These are phyloP conservation scores for Lactarius akahatsu DNA, from an alignment of 768 basidiomycete genomes.

Conservation along the genomic window DNA sequence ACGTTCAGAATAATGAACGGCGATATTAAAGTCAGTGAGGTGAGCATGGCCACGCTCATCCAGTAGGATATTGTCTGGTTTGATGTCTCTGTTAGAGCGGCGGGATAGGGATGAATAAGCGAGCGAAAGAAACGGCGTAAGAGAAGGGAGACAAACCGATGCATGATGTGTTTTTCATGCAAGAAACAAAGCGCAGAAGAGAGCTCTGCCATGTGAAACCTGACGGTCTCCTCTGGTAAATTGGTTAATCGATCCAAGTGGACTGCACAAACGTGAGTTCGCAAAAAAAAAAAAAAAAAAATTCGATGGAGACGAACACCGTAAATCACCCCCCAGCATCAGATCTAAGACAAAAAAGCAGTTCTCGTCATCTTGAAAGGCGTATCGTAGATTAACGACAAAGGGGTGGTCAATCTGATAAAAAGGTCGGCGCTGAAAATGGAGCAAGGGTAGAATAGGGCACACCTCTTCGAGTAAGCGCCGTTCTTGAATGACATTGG, in stretches of 20 bases:
- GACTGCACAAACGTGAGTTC: conserved; percentile 47
- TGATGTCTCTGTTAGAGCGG: conserved; percentile 68
- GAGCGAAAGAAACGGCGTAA: conserved; percentile 37
- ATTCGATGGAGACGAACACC: conserved; percentile 57
- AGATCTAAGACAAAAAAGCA: conserved; percentile 98
- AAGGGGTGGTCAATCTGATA: conserved; percentile 90
- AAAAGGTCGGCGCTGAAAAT: conserved; percentile 31
- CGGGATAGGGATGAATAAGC: background rate
- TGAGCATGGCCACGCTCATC: conserved; percentile 96
- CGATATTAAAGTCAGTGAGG: conserved; percentile 97
- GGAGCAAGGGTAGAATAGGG: conserved; percentile 8
- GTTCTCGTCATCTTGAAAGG: conserved; percentile 97
- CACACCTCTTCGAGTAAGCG: conserved; percentile 90
- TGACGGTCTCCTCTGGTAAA: conserved; percentile 73
- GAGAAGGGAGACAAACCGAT: conserved; percentile 62
- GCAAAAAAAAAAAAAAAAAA: conserved; percentile 8
- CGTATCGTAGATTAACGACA: conserved; percentile 92
- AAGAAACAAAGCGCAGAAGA: conserved; percentile 86
- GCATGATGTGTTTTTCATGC: conserved; percentile 93
- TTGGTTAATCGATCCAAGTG: conserved; percentile 81
- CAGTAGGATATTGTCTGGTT: conserved; percentile 96
- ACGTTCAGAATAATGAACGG: conserved; percentile 91
- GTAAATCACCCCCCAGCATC: conserved; percentile 93
- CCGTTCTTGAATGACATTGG: conserved; percentile 96
- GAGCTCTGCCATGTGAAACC: conserved; percentile 88